Conservation (phyloP, 768 basidiomycete species). For the Tremella yokohamensis region DNA sequence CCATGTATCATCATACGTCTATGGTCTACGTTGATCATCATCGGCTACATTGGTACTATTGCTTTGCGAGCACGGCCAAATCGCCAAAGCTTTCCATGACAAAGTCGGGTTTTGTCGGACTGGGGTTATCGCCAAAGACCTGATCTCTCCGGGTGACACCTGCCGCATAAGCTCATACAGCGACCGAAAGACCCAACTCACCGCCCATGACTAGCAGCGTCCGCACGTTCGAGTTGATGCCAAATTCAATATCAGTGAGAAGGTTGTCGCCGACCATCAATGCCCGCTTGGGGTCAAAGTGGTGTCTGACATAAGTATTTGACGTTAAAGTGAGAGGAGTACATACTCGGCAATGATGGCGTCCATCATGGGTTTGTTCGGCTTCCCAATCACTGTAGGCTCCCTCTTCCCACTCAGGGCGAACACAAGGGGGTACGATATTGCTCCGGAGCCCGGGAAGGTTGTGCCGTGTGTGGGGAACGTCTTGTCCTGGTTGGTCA, state of each 20-base stretch:
- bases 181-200: neutral
- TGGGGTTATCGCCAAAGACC: slow-evolving; percentile 67
- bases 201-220: slow-evolving; percentile 75
- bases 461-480: slow-evolving; percentile 69
- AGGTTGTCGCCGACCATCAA: slow-evolving; percentile 96
- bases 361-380: slow-evolving; percentile 85
- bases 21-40: no score
- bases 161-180: slow-evolving; percentile 54
- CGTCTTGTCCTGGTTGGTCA: slow-evolving; percentile 89
- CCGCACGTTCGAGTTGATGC: slow-evolving; percentile 74
- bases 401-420: slow-evolving; percentile 60
- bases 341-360: slow-evolving; percentile 75
- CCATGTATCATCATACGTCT: neutral
- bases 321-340: neutral
- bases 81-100: slow-evolving; percentile 79
- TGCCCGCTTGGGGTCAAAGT: slow-evolving; percentile 78
- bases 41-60: neutral
- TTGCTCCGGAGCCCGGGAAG: slow-evolving; percentile 70
- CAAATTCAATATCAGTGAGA: slow-evolving; percentile 93
- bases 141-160: slow-evolving; percentile 68
- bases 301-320: slow-evolving; percentile 58
- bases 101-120: slow-evolving; percentile 72
- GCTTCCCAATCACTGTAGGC: slow-evolving; percentile 83
- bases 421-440: slow-evolving; percentile 75
- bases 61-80: slow-evolving; percentile 53